A percentile compares a stretch with the other conserved stretches of the same genome.
Conservation (phyloP, 2,329 filamentous ascomycete species). For the Clarireedia paspali region DNA sequence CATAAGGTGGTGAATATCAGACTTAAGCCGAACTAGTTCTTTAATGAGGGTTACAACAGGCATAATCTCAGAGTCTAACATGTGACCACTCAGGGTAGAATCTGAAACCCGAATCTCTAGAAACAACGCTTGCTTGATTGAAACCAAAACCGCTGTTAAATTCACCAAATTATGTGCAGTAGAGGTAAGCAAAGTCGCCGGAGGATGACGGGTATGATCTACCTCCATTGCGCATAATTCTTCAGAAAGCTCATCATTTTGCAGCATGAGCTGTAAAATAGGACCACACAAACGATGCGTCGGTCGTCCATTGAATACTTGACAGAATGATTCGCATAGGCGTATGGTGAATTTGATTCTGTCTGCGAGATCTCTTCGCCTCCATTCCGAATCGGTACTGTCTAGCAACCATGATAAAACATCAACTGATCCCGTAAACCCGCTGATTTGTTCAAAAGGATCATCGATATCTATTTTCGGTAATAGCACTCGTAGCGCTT, state of each 20-base stretch:
- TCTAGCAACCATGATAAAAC: background rate
- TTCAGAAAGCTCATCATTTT: background rate
- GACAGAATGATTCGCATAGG: background rate
- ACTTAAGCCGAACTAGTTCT: too few species aligned
- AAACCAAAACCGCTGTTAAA: too few species aligned
- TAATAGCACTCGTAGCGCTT: background rate
- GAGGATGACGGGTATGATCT: background rate
- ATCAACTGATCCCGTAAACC: fast-evolving
- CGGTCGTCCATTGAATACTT: too few species aligned
- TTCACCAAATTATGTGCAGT: too few species aligned
- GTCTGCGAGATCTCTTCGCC: background rate
- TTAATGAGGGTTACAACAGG: too few species aligned
- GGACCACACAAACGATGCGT: too few species aligned
- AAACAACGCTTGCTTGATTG: too few species aligned
- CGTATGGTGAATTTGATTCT: background rate
- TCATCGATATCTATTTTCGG: background rate
- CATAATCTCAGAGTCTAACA: too few species aligned
- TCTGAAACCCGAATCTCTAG: background rate
- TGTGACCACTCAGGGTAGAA: background rate
- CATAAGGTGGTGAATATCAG: too few species aligned
- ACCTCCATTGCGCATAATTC: background rate
- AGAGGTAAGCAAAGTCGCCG: too few species aligned
- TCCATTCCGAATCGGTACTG: background rate
- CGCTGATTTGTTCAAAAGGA: background rate
- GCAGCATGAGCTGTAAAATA: background rate